Percentiles rank a stretch among this genome's conserved stretches.
phyloP scores from a whole-genome alignment of 345 rosid species.

The Salix viminalis region DNA sequence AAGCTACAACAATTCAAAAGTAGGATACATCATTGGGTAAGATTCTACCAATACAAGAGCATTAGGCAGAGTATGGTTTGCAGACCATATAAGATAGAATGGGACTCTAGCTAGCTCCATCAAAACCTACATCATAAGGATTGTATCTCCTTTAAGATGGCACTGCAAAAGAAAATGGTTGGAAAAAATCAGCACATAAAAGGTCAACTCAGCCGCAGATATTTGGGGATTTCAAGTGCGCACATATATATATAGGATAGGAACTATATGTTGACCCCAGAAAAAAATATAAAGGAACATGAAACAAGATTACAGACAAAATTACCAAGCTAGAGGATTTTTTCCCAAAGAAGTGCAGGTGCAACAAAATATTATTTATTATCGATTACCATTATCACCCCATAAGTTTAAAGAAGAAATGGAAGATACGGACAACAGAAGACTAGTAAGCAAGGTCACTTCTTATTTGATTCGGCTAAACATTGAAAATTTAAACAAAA shows the following conservation, averaged over 20 bases:
- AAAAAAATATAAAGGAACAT: too few relatives aligned
- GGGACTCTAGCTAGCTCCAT: neutral
- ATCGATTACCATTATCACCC: neutral
- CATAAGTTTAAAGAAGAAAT: neutral
- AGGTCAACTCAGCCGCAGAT: too few relatives aligned
- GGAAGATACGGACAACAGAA: neutral
- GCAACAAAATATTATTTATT: neutral
- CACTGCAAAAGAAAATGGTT: constrained; percentile 8
- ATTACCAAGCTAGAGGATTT: too few relatives aligned
- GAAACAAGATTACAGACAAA: too few relatives aligned
- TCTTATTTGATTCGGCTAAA: neutral
- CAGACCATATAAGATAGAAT: neutral
- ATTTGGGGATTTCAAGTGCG: too few relatives aligned
- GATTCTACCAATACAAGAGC: neutral
- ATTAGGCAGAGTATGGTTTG: too few relatives aligned
- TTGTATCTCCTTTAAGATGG: constrained; percentile 9
- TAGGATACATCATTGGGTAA: neutral
- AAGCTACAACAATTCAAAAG: neutral
- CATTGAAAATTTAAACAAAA: neutral
- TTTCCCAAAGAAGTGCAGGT: too few relatives aligned
- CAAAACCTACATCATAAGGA: neutral
- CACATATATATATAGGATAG: too few relatives aligned
- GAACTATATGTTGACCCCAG: too few relatives aligned
- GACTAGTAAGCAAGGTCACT: neutral
- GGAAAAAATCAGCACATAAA: neutral